These are phyloP conservation scores for Sanguinoderma infundibulare DNA, from an alignment of 1,284 basidiomycete genomes.

Conservation along the genomic window DNA sequence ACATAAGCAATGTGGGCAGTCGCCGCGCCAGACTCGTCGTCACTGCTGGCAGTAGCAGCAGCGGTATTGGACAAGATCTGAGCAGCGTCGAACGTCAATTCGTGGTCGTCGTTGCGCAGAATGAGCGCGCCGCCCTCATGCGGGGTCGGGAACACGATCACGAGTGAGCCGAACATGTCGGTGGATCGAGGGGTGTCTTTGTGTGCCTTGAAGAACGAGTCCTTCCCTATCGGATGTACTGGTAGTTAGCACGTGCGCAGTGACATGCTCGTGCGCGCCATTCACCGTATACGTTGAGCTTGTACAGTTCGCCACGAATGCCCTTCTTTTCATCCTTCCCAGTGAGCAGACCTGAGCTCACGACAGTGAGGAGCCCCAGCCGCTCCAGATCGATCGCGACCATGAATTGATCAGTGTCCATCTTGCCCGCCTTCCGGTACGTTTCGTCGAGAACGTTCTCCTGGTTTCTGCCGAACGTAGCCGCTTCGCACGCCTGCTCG, in stretches of 20 bases:
- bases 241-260: neutral
- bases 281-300: constrained; percentile 40
- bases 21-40: constrained; percentile 39
- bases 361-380: constrained; percentile 26
- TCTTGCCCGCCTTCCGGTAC: constrained; percentile 32
- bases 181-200: constrained; percentile 43
- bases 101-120: constrained; percentile 36
- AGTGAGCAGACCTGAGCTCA: constrained; percentile 29
- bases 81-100: constrained; percentile 38
- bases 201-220: constrained; percentile 44
- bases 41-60: constrained; percentile 30
- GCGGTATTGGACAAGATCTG: constrained; percentile 16
- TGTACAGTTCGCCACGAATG: constrained; percentile 36
- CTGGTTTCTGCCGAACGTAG: constrained; percentile 26
- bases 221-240: constrained; percentile 31
- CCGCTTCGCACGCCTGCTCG: constrained; percentile 21
- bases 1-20: constrained; percentile 37
- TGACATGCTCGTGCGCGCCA: neutral
- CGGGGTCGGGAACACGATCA: constrained; percentile 44
- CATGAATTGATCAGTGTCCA: constrained; percentile 30
- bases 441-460: constrained; percentile 31
- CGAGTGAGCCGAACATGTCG: constrained; percentile 51
- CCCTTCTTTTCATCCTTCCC: constrained; percentile 14
- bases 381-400: constrained; percentile 32
- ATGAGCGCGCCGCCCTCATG: constrained; percentile 45